phyloP scores from a whole-genome alignment of 1,139 yeast species.

The Komagataea norvegica region DNA sequence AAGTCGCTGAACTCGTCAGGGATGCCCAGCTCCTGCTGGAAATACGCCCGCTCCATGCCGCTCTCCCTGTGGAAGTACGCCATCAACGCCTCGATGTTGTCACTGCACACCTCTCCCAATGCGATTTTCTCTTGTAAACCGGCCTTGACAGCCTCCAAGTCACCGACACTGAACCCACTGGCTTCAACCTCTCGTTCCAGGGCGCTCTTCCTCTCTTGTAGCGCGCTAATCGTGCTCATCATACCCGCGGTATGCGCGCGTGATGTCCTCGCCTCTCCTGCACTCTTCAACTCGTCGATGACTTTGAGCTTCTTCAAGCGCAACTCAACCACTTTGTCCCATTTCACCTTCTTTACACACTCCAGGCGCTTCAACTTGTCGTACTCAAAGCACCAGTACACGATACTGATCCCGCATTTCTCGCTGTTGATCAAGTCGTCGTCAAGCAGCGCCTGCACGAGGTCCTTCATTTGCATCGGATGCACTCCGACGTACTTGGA shows the following conservation, averaged over 20 bases:
- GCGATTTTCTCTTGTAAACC: conserved; percentile 6
- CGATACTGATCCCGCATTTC: conserved; percentile 49
- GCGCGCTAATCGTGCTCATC: not conserved
- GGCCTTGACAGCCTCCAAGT: conserved; percentile 10
- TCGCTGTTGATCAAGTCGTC: conserved; percentile 44
- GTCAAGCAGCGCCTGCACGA: conserved; percentile 42
- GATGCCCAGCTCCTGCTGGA: conserved; percentile 26
- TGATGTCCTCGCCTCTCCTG: conserved; percentile 12
- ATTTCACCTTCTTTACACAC: conserved; percentile 16
- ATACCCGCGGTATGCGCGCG: conserved; percentile 7
- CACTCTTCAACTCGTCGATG: conserved; percentile 11
- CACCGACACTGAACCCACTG: conserved; percentile 12
- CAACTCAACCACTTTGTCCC: conserved; percentile 13
- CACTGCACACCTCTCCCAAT: conserved; percentile 22
- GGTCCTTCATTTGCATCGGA: conserved; percentile 47
- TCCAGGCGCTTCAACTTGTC: conserved; percentile 31
- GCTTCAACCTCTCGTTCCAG: conserved; percentile 7
- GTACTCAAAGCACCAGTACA: conserved; percentile 50
- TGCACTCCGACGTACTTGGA: conserved; percentile 43
- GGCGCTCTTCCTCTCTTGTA: conserved; percentile 6
- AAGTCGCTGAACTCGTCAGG: conserved; percentile 27
- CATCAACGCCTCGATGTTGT: conserved; percentile 28
- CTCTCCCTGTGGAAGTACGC: conserved; percentile 21
- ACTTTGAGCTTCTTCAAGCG: conserved; percentile 12
- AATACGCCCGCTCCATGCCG: conserved; percentile 20